Evolutionary conservation across 768 basidiomycete genomes (phyloP), one percentile per base, ranked within the genome.

Genomic region (Boletus edulis): DNA sequence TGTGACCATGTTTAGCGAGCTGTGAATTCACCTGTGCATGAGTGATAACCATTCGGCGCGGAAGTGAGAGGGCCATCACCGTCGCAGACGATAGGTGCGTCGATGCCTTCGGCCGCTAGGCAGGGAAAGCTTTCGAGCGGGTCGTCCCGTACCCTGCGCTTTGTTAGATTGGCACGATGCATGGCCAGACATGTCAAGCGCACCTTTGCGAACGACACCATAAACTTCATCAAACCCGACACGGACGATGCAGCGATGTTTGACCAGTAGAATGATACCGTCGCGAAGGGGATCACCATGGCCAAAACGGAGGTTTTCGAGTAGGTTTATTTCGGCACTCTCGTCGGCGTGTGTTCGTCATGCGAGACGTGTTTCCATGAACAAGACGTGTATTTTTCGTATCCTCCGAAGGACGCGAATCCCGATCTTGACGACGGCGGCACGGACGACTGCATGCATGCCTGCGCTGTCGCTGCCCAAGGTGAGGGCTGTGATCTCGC

Each of bases 221-320:
- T 93, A 78, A 32, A 98, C 96, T 70, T 99, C 97, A 68, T 99
- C 97, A 88, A 95, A 98, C 11, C 97, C 97, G 3, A 96, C 96
- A 51, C 92, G 80, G 18, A 98, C 89, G 62, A 98, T 97, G 72
- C 97, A 93, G 46, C 89, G 78, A 2, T 93, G 94, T 67, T 91
- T 94, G 65, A 22, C 87, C 87, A 17, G 77, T 60, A 3, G 73
- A 65, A 56, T 80, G 82, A 69, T 93, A 5, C 93, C 93, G 59
- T 94, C 89, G 60, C 78, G 84, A 45, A 93, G 74, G 44, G 91
- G 75, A 43, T 79, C 78, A 0, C 89, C 91, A 63, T 92, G 90
- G 15, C 91, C 91, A 61, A 91, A 93, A 15, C 91, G 84, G 35
- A 94, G 74, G 67, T 90, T 91, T 40, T 84, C 75, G n/a, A 88